phyloP scores from a whole-genome alignment of 2,329 filamentous ascomycete genomes.

The Paecilomyces niveus region DNA sequence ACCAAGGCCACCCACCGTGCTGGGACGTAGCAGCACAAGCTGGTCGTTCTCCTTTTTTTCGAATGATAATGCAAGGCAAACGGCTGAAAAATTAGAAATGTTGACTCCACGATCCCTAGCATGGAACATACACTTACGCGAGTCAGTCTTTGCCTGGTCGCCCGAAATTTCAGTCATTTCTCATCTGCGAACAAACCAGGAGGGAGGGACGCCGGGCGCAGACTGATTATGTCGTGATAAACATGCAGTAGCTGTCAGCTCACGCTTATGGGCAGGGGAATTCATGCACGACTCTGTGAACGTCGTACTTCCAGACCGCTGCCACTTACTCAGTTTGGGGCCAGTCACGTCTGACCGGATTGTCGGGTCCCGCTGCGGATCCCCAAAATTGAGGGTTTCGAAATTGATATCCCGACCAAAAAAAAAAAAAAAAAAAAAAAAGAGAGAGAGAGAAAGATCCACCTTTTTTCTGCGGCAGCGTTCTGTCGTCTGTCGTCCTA shows the following conservation, averaged over 20 bases:
- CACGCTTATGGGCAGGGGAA: neutral
- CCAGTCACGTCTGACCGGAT: neutral
- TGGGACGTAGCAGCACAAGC: neutral
- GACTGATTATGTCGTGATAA: neutral
- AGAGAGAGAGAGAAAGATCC: neutral
- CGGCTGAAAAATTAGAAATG: neutral
- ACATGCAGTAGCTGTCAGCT: neutral
- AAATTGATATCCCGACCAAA: neutral
- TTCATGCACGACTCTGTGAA: neutral
- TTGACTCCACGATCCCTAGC: neutral
- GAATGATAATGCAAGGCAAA: neutral
- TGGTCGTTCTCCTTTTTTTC: neutral
- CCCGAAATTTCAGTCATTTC: neutral
- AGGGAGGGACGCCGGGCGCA: neutral
- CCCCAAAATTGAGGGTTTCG: neutral
- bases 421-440: too few species aligned
- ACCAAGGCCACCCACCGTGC: neutral
- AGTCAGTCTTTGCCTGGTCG: neutral
- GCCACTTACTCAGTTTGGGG: neutral
- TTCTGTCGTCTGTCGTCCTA: neutral
- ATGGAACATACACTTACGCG: neutral
- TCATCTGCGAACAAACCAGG: neutral
- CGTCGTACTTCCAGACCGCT: neutral
- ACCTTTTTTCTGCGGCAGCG: neutral
- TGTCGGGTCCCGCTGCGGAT: neutral